These are phyloP conservation scores for Gyrodon lividus DNA, from an alignment of 768 basidiomycete genomes.

Conservation along the genomic window DNA sequence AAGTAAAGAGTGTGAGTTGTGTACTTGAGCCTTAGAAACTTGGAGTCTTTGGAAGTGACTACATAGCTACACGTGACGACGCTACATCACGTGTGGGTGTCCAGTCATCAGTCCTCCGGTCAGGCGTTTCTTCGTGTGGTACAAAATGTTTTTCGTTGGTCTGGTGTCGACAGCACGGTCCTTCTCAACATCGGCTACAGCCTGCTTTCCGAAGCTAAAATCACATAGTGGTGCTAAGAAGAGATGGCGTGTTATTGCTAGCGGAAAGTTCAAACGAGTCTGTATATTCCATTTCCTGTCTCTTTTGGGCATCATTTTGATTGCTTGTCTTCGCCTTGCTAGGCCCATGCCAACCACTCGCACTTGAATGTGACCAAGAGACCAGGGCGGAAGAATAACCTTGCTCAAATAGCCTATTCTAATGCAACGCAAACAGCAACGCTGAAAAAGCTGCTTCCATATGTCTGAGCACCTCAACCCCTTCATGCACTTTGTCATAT, in stretches of 20 bases:
- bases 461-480: conserved; percentile 44
- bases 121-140: background rate
- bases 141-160: conserved; percentile 30
- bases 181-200: conserved; percentile 60
- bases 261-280: conserved; percentile 74
- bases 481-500: background rate
- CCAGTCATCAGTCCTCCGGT: background rate
- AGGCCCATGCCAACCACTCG: conserved; percentile 71
- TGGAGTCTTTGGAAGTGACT: background rate
- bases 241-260: conserved; percentile 71
- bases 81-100: background rate
- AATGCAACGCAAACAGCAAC: conserved; percentile 60
- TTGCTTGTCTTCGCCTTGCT: background rate
- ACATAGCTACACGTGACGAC: background rate
- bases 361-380: conserved; percentile 73
- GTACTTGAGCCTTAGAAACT: background rate
- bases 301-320: background rate
- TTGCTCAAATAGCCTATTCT: conserved; percentile 67
- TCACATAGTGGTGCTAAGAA: conserved; percentile 81
- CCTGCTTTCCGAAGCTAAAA: conserved; percentile 73
- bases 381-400: conserved; percentile 61
- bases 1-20: background rate
- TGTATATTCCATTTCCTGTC: conserved; percentile 22
- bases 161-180: conserved; percentile 33
- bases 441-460: conserved; percentile 72